Evolutionary conservation across 2,329 filamentous ascomycete species (phyloP), one percentile per base, ranked within the genome.

Genomic region (Diplodia mutila): DNA sequence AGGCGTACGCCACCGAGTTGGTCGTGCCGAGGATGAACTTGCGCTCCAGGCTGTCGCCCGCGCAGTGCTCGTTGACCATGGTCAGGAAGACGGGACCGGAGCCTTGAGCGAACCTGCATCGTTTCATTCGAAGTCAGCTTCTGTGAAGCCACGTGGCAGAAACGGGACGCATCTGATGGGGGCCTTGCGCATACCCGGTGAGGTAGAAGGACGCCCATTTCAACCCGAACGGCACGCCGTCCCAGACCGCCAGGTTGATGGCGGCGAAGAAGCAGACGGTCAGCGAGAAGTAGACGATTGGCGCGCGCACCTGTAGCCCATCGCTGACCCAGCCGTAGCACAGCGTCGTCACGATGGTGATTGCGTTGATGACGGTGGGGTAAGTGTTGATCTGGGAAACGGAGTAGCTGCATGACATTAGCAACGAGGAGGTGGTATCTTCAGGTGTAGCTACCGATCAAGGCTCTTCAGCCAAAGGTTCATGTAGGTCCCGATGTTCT

Each of bases 341-440:
- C 3, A 64, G 42, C 16, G 79, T 79, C 6, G 85, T 86, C 0
- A 84, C 75, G 39, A 88, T 88, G 1, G 86, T 86, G 0, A 85
- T 82, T 0, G 85, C 86, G 0, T 86, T 82, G 0, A 88, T 84
- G 1, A 85, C 86, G 0, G 86, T 84, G 0, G 86, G 85, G 57
- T 87, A 87, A 70, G 86, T 85, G 72, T 87, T 88, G 53, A 57
- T 59, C 42, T 59, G n/a, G 27, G 79, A 70, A 8, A 78, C 72
- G 0, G 80, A 80, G 70, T 80, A 83, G 0, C 75, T 67, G 65
- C 77, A 78, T 4, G 80, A 70, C 8, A 81, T 59, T 4, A 59
- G 54, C 32, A 8, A 34, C 11, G 32, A 34, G 32, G 7, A 7
- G 11, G 1, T 2, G 29, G 29, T 27, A 21, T 25, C 11, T 11